These are phyloP conservation scores for Candida silvatica DNA, from an alignment of 805 yeast genomes.

Conservation along the genomic window DNA sequence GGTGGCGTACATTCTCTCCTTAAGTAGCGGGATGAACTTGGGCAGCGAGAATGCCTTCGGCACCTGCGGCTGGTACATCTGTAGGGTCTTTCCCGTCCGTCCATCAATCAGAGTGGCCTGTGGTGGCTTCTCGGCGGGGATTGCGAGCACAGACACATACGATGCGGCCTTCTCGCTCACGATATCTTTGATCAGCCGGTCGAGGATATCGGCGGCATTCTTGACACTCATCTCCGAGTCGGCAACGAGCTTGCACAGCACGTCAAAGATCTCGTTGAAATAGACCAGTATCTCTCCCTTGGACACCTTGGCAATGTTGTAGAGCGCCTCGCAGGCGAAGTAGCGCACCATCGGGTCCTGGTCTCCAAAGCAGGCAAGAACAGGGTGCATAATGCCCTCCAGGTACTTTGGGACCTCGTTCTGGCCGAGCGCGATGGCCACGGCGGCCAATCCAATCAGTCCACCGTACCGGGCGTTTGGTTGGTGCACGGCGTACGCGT, in stretches of 20 bases:
- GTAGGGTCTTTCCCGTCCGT: slow-evolving; percentile 45
- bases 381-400: slow-evolving; percentile 85
- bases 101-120: slow-evolving; percentile 39
- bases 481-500: slow-evolving; percentile 76
- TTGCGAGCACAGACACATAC: slow-evolving; percentile 60
- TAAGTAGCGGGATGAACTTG: slow-evolving; percentile 82
- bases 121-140: slow-evolving; percentile 29
- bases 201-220: slow-evolving; percentile 91
- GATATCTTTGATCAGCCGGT: slow-evolving; percentile 84
- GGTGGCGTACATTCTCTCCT: slow-evolving; percentile 84
- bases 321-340: slow-evolving; percentile 92
- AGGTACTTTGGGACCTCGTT: slow-evolving; percentile 76
- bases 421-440: slow-evolving; percentile 84
- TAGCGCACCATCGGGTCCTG: slow-evolving; percentile 96
- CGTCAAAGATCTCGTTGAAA: slow-evolving; percentile 93
- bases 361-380: slow-evolving; percentile 90
- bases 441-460: slow-evolving; percentile 90
- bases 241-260: slow-evolving; percentile 79
- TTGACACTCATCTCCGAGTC: slow-evolving; percentile 88
- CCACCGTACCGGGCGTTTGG: slow-evolving; percentile 93
- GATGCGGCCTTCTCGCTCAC: slow-evolving; percentile 91
- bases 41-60: slow-evolving; percentile 71
- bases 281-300: slow-evolving; percentile 87
- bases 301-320: slow-evolving; percentile 94
- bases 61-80: slow-evolving; percentile 50